Conservation (phyloP, 2,329 filamentous ascomycete species). For the Pyrenophora tritici-repentis region DNA sequence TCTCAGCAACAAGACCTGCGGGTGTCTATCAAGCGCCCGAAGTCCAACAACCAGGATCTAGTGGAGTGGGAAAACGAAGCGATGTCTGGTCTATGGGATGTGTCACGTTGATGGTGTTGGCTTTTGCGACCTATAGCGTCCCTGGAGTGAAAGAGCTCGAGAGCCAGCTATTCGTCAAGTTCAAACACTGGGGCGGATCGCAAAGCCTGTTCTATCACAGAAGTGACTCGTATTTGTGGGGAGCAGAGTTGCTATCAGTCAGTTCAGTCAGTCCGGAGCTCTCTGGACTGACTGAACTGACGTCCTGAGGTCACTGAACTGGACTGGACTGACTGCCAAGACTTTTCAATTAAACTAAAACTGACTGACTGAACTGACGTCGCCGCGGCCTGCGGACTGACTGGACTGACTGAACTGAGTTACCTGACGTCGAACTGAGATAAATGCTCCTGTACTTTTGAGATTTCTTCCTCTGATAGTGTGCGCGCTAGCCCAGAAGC, state of each 20-base stretch:
- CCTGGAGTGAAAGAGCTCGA: background rate
- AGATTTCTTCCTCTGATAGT: too few species aligned
- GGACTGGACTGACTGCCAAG: background rate
- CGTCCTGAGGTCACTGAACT: too few species aligned
- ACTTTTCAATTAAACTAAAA: too few species aligned
- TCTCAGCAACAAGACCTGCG: background rate
- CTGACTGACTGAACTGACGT: too few species aligned
- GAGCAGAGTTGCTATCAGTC: too few species aligned
- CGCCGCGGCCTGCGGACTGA: too few species aligned
- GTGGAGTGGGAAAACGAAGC: background rate
- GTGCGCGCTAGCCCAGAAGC: too few species aligned
- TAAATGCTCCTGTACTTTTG: too few species aligned
- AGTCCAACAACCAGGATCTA: background rate
- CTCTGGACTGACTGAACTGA: too few species aligned
- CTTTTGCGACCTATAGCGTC: background rate
- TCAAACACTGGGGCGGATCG: accelerated
- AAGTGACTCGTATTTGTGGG: background rate
- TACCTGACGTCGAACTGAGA: too few species aligned
- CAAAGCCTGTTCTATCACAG: background rate
- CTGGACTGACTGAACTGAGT: too few species aligned
- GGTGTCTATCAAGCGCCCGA: background rate
- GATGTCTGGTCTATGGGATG: background rate
- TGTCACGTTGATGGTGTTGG: background rate
- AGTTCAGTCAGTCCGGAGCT: too few species aligned
- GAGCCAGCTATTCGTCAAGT: background rate